These are phyloP conservation scores for Thermothielavioides terrestris DNA, from an alignment of 495 filamentous ascomycete genomes.

Conservation along the genomic window DNA sequence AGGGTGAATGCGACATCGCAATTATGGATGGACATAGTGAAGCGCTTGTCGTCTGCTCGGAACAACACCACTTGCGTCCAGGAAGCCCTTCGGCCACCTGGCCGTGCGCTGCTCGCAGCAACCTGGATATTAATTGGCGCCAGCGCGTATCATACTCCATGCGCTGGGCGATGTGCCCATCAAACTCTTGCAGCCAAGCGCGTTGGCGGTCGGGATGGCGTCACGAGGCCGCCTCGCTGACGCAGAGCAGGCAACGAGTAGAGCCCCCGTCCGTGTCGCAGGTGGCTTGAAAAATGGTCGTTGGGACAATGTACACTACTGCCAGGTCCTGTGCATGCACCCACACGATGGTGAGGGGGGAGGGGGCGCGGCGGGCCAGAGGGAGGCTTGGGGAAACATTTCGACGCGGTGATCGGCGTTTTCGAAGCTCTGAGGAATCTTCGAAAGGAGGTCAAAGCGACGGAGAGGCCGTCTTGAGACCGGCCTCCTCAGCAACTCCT, in stretches of 20 bases:
- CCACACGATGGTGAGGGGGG: too few relatives aligned
- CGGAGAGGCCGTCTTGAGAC: slow-evolving; percentile 6
- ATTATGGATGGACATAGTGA: too few relatives aligned
- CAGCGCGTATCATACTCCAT: slow-evolving; percentile 12
- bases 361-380: too few relatives aligned
- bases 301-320: too few relatives aligned
- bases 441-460: slow-evolving; percentile 29
- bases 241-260: neutral
- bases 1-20: slow-evolving; percentile 6
- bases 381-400: neutral
- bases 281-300: slow-evolving; percentile 20
- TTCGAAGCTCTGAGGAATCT: slow-evolving; percentile 29
- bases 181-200: neutral
- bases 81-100: neutral
- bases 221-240: slow-evolving; percentile 1
- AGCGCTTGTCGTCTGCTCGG: slow-evolving; percentile 3
- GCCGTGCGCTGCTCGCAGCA: slow-evolving; percentile 7
- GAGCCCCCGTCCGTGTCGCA: neutral
- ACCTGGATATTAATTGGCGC: slow-evolving; percentile 22
- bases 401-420: slow-evolving; percentile 17
- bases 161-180: neutral
- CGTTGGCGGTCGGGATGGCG: neutral
- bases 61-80: slow-evolving; percentile 1
- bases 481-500: too few relatives aligned
- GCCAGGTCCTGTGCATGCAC: too few relatives aligned